phyloP scores from a whole-genome alignment of 139 green algal species.

The Micractinium sp. region DNA sequence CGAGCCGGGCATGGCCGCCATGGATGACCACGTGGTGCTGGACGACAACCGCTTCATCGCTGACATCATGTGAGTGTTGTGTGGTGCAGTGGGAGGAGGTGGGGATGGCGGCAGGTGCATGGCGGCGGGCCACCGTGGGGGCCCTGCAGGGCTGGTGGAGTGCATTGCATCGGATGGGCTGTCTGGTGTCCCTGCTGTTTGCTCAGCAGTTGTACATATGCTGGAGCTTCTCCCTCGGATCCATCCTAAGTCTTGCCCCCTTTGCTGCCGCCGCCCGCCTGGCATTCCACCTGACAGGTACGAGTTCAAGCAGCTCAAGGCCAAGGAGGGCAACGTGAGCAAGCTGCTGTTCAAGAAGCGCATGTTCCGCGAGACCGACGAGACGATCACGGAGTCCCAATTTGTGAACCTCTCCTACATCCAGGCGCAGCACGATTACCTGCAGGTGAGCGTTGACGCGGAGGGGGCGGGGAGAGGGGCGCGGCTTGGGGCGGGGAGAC shows the following conservation, averaged over 20 bases:
- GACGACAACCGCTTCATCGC: conserved; percentile 88
- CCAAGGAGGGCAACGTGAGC: conserved; percentile 35
- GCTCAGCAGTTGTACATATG: neutral
- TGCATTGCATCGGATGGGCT: too few relatives aligned
- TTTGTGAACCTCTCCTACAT: conserved; percentile 97
- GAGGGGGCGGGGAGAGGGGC: neutral
- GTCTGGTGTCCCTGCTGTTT: neutral
- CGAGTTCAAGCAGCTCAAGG: conserved; percentile 78
- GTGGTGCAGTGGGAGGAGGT: neutral
- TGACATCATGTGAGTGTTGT: conserved; percentile 41
- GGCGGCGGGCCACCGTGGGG: neutral
- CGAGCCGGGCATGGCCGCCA: conserved; percentile 38
- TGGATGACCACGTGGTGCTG: conserved; percentile 88
- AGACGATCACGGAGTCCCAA: conserved; percentile 92
- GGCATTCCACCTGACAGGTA: conserved; percentile 38
- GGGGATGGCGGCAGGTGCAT: neutral
- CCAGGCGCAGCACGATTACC: conserved; percentile 87
- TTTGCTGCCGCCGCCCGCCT: neutral
- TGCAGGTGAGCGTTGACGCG: conserved; percentile 43
- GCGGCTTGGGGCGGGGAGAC: neutral
- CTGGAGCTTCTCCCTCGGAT: neutral
- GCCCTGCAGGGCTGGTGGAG: too few relatives aligned
- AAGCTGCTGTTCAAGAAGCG: conserved; percentile 97
- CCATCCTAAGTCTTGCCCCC: neutral
- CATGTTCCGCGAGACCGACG: conserved; percentile 95